Base-by-base conservation (phyloP, 805 yeast genomes). In the Yarrowia yakushimensis region DNA sequence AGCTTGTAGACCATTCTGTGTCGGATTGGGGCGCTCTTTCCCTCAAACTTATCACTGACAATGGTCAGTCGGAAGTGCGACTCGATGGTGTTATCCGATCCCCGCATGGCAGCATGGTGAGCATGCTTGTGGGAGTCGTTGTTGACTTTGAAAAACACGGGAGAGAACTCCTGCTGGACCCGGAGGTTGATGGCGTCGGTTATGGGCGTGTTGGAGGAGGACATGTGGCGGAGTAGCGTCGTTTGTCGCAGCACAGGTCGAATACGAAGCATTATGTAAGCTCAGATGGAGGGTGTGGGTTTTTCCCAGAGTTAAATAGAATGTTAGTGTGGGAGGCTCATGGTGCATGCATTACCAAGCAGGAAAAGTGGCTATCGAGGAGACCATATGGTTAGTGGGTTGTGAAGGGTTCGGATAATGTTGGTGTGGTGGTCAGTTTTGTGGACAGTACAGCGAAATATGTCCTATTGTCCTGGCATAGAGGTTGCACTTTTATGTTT, bases 71-170 rank as follows among this genome's bases (percentile, higher is more conserved):
- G 67, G 74, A 92, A 90, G 72, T 93, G 97, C 0, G 96, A 86
- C 73, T 93, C 97, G 2, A 81, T 79, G 15, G 77, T 78, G 73
- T 90, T 90, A 1, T 79, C 67, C 9, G 92, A 90, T 4, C 86
- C 90, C 60, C 85, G 80, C 77, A 90, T 81, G 1, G 96, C 91
- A 63, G 85, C 86, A 73, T 93, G 98, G 66, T 89, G 92, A 1
- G 91, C 83, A 73, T 93, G 98, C 71, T 88, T 88, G 73, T 84
- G 84, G 7, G 97, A 89, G 73, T 93, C 97, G 72, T 93, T 93
- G 63, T 77, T 77, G 6, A 93, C 79, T 31, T 79, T 66, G 82
- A 78, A 67, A 66, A 72, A 9, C 70, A 69, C 22, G 83, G 96
- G 66, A 75, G 69, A 52, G 79, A 79, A 63, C 34, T 70, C 72